Base-by-base conservation (phyloP, 2,329 filamentous ascomycete genomes). In the Dactylellina leptospora region DNA sequence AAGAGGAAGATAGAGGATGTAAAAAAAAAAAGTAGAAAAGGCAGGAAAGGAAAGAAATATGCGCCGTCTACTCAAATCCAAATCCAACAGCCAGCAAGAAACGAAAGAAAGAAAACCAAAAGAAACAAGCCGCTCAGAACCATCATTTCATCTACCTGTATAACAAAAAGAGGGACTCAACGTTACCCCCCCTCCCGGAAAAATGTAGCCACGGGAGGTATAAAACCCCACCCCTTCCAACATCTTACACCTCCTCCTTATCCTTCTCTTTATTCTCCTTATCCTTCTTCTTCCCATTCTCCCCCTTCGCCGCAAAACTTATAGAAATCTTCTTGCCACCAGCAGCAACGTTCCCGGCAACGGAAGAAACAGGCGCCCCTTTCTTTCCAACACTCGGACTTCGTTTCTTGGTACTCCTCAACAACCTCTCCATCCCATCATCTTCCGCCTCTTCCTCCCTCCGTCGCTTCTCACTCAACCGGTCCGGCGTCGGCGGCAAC, bases 401-500 rank as follows among this genome's bases (percentile, higher is more conserved):
- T 18, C 64, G 28, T 42, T 70, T 70, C 50, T 70, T 70, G 23
- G 64, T 80, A 77, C 64, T 76, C 40, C 58, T 74, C 74, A 91
- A 87, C 76, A 97, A 84, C 80, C 95, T 96, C 60, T 88, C 88
- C n/a, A 97, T 82, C 77, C 93, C 91, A 62, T 96, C 93, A 47
- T 97, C 93, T 73, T 96, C 92, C 64, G 97, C 93, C 78, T 96
- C 93, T 76, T 84, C 82, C 56, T 79, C 76, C 44, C 95, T 87
- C 50, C 93, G 86, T 50, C 93, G 89, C 80, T 97, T 97, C 79
- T 96, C 91, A 0, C 92, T 90, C 16, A 96, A 81, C 59, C 91
- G 86, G 79, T 96, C 92, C 0, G 88, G 90, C 2, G 89, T 88
- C 4, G 78, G 77, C 22, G 81, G 76, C 4, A 78, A 77, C 11